Percentiles rank a stretch among this genome's conserved stretches.
Evolutionary conservation across 108 stramenopile genomes (phyloP).

Genomic region (Thalassiosira profunda): DNA sequence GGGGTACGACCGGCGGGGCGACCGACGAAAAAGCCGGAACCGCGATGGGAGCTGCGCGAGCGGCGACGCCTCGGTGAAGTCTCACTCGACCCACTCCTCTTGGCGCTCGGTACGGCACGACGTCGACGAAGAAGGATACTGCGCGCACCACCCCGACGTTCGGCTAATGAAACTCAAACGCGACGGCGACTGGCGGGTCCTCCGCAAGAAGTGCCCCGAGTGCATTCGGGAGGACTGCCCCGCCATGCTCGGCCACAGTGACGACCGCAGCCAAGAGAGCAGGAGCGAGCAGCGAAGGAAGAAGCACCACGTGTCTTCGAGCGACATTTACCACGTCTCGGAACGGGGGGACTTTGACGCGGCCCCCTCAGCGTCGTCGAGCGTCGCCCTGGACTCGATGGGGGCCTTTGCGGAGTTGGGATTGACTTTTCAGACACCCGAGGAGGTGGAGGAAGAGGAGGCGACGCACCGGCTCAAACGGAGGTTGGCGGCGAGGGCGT

Average conservation of each 20-base stretch:
- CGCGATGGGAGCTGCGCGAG: no score
- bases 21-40: no score
- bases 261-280: background rate
- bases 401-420: constrained; percentile 13
- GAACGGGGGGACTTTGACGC: background rate
- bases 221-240: constrained; percentile 49
- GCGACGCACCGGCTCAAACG: constrained; percentile 39
- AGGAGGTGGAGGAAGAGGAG: constrained; percentile 46
- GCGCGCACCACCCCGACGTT: constrained; percentile 36
- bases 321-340: background rate
- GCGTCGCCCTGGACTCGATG: constrained; percentile 1
- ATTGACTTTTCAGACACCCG: constrained; percentile 17
- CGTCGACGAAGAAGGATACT: constrained; percentile 24
- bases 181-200: constrained; percentile 22
- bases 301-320: background rate
- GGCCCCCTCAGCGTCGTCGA: background rate
- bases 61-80: no score
- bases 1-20: no score
- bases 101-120: background rate
- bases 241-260: constrained; percentile 11
- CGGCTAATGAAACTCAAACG: constrained; percentile 14
- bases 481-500: constrained; percentile 43
- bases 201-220: constrained; percentile 45
- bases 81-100: background rate
- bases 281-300: background rate